phyloP scores from a whole-genome alignment of 176 grass and related monocot genomes.

The Secale cereale region DNA sequence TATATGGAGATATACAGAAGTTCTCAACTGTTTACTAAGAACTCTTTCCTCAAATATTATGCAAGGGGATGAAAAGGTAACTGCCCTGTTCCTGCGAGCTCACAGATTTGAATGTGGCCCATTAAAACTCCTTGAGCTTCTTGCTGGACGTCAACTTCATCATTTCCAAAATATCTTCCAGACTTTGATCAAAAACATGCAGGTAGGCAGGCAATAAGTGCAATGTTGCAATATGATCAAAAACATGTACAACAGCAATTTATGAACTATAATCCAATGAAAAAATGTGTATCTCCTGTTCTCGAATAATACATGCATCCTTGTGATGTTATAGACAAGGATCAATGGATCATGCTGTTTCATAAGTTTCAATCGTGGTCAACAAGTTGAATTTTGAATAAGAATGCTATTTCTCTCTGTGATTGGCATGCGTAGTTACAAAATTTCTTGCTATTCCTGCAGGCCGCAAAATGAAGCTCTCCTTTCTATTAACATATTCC shows the following conservation, averaged over 20 bases:
- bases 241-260: constrained; percentile 18
- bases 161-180: too few relatives aligned
- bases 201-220: not conserved
- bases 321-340: not conserved
- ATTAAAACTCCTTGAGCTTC: too few relatives aligned
- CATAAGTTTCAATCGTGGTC: not conserved
- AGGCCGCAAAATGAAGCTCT: constrained; percentile 96
- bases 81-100: too few relatives aligned
- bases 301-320: not conserved
- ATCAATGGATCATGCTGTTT: not conserved
- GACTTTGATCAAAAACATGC: too few relatives aligned
- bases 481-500: constrained; percentile 93
- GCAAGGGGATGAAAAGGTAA: too few relatives aligned
- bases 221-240: not conserved
- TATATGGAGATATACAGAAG: too few relatives aligned
- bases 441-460: not conserved
- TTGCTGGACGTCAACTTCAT: too few relatives aligned
- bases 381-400: not conserved
- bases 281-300: not conserved
- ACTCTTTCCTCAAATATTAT: too few relatives aligned
- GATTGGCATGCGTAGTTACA: not conserved
- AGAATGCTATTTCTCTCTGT: not conserved
- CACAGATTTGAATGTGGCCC: too few relatives aligned
- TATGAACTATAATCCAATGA: not conserved
- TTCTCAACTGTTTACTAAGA: too few relatives aligned